Percentiles rank a stretch among this genome's conserved stretches.
phyloP scores from a whole-genome alignment of 306 rosid genomes.

The Acacia acuminata region DNA sequence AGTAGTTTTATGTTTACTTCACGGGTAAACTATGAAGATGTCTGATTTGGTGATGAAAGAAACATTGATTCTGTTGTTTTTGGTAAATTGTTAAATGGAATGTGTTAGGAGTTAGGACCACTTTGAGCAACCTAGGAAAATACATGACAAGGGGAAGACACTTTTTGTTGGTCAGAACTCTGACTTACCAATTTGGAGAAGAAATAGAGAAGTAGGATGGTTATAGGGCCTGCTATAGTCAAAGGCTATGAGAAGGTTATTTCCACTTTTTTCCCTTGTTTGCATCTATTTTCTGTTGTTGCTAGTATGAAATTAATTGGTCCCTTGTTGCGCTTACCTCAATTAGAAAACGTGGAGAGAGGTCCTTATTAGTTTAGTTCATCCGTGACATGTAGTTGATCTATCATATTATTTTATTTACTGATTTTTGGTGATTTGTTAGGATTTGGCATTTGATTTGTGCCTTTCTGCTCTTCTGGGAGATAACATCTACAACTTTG shows the following conservation, averaged over 20 bases:
- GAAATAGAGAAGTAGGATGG: too few species aligned
- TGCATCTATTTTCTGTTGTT: too few species aligned
- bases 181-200: too few species aligned
- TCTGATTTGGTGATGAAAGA: slow-evolving; percentile 7
- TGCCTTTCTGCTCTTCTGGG: slow-evolving; percentile 97
- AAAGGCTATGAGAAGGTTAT: too few species aligned
- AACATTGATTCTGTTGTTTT: slow-evolving; percentile 10
- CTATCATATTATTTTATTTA: slow-evolving; percentile 13
- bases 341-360: not conserved
- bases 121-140: too few species aligned
- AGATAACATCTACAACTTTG: slow-evolving; percentile 97
- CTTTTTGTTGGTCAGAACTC: too few species aligned
- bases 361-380: not conserved
- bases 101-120: too few species aligned
- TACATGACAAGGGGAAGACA: too few species aligned
- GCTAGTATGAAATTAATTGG: not conserved
- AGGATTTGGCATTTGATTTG: slow-evolving; percentile 98
- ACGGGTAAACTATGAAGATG: not conserved
- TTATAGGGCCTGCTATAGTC: too few species aligned
- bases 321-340: not conserved
- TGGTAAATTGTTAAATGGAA: slow-evolving; percentile 11
- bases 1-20: not conserved
- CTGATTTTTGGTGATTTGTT: slow-evolving; percentile 27
- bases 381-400: slow-evolving; percentile 9
- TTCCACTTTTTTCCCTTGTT: too few species aligned